Percentiles rank a stretch among this genome's conserved stretches.
phyloP scores from a whole-genome alignment of 257 asterid species.

The Henckelia pumila region DNA sequence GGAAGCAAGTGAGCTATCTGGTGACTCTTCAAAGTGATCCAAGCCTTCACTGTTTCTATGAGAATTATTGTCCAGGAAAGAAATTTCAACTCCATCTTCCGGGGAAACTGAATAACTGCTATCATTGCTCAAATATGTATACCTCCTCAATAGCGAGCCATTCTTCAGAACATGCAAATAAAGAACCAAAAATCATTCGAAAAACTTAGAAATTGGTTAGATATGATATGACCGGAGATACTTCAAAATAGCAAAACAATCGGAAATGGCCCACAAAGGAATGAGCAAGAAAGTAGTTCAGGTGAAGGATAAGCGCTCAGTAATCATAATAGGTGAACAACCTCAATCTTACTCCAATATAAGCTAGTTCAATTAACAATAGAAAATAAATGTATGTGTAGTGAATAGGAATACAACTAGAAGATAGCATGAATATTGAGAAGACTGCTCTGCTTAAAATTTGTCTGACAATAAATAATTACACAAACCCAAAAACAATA shows the following conservation, averaged over 20 bases:
- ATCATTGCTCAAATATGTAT: conserved; percentile 74
- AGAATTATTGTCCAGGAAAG: conserved; percentile 49
- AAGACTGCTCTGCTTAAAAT: neutral
- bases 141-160: conserved; percentile 73
- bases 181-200: conserved; percentile 25
- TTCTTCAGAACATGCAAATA: conserved; percentile 52
- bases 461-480: neutral
- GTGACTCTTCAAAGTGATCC: conserved; percentile 42
- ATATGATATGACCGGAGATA: conserved; percentile 7
- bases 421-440: neutral
- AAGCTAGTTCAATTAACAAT: no score
- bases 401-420: no score
- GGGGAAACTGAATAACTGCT: conserved; percentile 73
- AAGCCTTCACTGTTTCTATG: conserved; percentile 34
- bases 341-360: neutral
- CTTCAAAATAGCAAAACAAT: conserved; percentile 10
- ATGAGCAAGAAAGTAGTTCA: no score
- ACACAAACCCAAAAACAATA: conserved; percentile 1
- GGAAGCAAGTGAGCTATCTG: conserved; percentile 45
- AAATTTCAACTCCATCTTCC: conserved; percentile 86
- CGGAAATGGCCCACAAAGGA: neutral
- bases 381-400: no score
- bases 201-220: conserved; percentile 14
- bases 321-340: neutral
- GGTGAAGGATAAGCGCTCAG: no score